Evolutionary conservation across 2,329 filamentous ascomycete species (phyloP).

Genomic region (Venturia asperata): DNA sequence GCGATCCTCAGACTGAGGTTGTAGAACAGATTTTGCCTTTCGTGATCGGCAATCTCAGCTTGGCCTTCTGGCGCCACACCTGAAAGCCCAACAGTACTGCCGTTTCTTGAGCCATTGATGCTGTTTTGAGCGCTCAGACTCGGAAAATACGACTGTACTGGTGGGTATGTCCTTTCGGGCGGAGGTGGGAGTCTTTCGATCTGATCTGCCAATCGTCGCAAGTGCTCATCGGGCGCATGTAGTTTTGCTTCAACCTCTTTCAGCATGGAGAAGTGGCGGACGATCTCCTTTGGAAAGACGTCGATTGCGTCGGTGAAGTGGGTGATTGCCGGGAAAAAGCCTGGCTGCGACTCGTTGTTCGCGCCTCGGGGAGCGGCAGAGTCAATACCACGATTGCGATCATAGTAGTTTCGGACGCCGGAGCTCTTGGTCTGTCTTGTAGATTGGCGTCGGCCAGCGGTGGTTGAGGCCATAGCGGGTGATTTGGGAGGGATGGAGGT

Average conservation of each 20-base stretch:
- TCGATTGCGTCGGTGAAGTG: conserved; percentile 88
- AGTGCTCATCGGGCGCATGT: conserved; percentile 74
- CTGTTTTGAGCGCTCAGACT: conserved; percentile 35
- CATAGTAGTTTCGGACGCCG: conserved; percentile 45
- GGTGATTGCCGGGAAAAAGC: conserved; percentile 59
- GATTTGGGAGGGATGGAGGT: not conserved
- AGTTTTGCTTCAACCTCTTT: conserved; percentile 98
- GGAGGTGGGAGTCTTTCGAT: conserved; percentile 46
- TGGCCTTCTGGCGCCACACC: not conserved
- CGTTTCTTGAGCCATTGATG: conserved; percentile 35
- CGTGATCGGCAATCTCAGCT: conserved; percentile 27
- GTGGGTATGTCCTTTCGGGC: conserved; percentile 27
- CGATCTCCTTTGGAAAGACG: conserved; percentile 87
- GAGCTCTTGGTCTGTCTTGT: conserved; percentile 42
- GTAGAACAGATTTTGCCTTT: conserved; percentile 67
- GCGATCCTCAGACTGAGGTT: conserved; percentile 71
- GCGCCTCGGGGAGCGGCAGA: conserved; percentile 20
- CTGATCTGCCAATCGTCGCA: conserved; percentile 66
- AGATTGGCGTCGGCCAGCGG: conserved; percentile 30
- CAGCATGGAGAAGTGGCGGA: conserved; percentile 88
- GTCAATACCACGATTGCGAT: conserved; percentile 35
- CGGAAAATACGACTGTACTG: conserved; percentile 14
- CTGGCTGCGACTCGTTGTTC: conserved; percentile 31
- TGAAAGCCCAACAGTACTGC: conserved; percentile 24
- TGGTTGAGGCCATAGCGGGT: not conserved